These are phyloP conservation scores for Bidens hawaiensis DNA, from an alignment of 140 eudicot species.

Conservation along the genomic window DNA sequence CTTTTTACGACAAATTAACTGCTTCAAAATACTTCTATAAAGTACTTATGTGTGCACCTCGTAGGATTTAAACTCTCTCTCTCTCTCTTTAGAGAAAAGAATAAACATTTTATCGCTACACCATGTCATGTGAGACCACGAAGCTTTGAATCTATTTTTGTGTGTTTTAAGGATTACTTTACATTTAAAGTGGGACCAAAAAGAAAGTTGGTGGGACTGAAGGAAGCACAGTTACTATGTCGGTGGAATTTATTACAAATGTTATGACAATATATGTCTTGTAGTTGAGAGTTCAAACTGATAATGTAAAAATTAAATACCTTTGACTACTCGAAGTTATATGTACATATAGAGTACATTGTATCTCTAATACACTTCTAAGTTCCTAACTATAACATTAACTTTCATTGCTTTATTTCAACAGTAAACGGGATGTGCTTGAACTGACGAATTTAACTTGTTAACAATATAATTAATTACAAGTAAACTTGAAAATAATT, in stretches of 20 bases:
- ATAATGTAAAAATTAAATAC: neutral
- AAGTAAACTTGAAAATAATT: no score
- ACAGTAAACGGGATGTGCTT: neutral
- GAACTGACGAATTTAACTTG: neutral
- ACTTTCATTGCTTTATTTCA: neutral
- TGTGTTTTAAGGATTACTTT: neutral
- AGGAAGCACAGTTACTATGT: constrained; percentile 11
- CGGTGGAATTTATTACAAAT: constrained; percentile 7
- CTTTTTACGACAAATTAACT: no score
- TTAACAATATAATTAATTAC: no score
- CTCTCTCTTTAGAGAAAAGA: no score
- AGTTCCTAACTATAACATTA: no score
- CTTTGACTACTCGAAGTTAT: neutral
- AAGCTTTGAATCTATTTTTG: no score
- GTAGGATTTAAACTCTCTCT: no score
- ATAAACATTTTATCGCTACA: no score
- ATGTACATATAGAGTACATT: neutral
- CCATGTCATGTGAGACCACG: no score
- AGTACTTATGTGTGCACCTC: no score
- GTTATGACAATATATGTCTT: neutral
- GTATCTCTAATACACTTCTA: no score
- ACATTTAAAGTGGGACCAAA: neutral
- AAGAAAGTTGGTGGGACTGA: constrained; percentile 20
- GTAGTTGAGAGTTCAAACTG: constrained; percentile 1
- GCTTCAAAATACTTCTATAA: no score